Base-by-base conservation (phyloP, 1,139 yeast species). In the Debaryomyces sp. region DNA sequence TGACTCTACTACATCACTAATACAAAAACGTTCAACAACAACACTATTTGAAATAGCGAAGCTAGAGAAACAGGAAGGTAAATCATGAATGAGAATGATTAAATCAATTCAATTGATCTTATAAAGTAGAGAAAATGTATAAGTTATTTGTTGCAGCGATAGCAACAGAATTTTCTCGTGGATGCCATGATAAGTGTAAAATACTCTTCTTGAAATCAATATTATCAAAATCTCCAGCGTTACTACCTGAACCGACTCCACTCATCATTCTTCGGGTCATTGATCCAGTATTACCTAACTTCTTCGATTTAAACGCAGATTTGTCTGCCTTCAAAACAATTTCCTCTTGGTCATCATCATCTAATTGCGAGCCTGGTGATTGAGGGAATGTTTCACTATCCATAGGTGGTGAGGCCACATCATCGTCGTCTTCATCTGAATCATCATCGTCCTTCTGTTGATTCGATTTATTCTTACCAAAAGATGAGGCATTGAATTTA, bases 171-270 rank as follows among this genome's bases (percentile, higher is more conserved):
- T 94, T 90, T 73, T 95, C 99, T 62, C 78, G 80, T 55, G 99
- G 99, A 75, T 95, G 99, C 99, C 99, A 95, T 64, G 98, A 91
- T 69, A 91, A 79, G 73, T 94, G 98, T 70, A 94, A 80, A 56
- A 95, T 92, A 70, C 91, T 88, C 80, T 92, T 92, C 70, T 92
- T 91, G 74, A 91, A 94, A 70, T 95, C 98, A 61, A 92, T 88
- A 56, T 85, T 86, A 66, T 89, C 96, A 66, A 87, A 84, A 62
- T 88, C 96, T 60, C 70, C 67, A 42, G 66, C 61, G 51, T 64
- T 59, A 35, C 62, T 59, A 34, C 65, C 64, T 36, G 68, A 58
- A 23, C 77, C 77, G 47, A 67, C 68, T 10, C 77, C 78, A 54
- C 76, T 72, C 73, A 74, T 74, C 77, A 74, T 70, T 58, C 79